Evolutionary conservation across 768 basidiomycete genomes (phyloP), one percentile per base, ranked within the genome.

Genomic region (Trametes sanguinea): DNA sequence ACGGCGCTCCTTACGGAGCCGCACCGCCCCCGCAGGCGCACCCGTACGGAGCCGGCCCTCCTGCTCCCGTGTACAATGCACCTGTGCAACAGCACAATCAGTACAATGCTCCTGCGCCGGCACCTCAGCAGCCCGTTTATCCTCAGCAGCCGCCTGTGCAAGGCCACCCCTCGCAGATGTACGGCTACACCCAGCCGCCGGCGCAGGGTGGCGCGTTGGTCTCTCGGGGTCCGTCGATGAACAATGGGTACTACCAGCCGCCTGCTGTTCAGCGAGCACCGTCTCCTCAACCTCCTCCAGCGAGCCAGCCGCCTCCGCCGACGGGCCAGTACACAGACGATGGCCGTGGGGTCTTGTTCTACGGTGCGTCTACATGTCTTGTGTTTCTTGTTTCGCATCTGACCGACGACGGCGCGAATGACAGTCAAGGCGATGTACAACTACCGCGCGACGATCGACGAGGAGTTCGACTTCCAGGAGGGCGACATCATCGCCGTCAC

Each of bases 401-500:
- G 1, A 22, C 22, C 22, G 22, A 22, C n/a, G n/a, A n/a, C 22
- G 22, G 22, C 22, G 17, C 8, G 8, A 1, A 8, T 2, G 44
- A 51, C 63, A 94, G 93, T 95, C 62, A 92, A 93, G 80, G 94
- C 94, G 42, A 76, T 95, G 65, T 96, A 92, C 72, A 90, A 94
- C 73, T 95, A 95, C 68, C 75, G 76, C 0, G 93, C 92, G 14
- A 87, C 89, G 10, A 92, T 90, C 64, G 88, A 91, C 1, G 94
- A 95, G 71, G 96, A 98, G 76, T 98, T 98, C 73, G 91, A 95
- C 73, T 98, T 98, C 85, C 92, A 95, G 71, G 80, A 87, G 22
- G 93, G 91, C 2, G 96, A 98, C 75, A 92, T 97, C 65, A 97
- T 98, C 65, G 95, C 95, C 6, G 95, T 98, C 9, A 95, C 92